These are phyloP conservation scores for Nepenthes gracilis DNA, from an alignment of 148 eudicot species.

Conservation along the genomic window DNA sequence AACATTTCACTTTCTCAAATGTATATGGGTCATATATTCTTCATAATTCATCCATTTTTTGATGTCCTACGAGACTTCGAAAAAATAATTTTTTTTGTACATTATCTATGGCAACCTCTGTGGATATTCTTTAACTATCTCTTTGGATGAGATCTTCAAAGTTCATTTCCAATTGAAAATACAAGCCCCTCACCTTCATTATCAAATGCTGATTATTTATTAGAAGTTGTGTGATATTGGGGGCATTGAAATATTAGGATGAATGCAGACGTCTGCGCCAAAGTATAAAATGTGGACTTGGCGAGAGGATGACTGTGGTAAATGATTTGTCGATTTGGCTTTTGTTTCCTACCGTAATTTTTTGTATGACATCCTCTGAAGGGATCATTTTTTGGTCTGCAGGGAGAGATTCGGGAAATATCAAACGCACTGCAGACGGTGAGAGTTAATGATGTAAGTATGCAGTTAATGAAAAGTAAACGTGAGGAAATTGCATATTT, in stretches of 20 bases:
- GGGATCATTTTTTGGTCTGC: not conserved
- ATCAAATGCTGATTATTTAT: too few relatives aligned
- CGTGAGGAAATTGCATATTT: too few relatives aligned
- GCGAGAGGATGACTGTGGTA: constrained; percentile 76
- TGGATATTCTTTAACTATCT: too few relatives aligned
- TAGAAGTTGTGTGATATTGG: not conserved
- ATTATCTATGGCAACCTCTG: too few relatives aligned
- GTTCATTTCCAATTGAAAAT: too few relatives aligned
- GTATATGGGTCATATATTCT: too few relatives aligned
- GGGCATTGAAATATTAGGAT: constrained; percentile 37
- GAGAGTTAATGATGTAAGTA: constrained; percentile 64
- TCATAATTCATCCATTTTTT: too few relatives aligned
- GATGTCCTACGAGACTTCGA: too few relatives aligned
- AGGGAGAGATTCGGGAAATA: constrained; percentile 84
- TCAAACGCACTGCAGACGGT: constrained; percentile 60
- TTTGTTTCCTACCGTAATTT: constrained; percentile 6
- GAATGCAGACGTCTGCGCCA: constrained; percentile 80
- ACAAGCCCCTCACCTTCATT: too few relatives aligned
- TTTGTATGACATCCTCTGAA: constrained; percentile 7
- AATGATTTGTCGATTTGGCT: constrained; percentile 8
- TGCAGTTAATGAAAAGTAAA: not conserved
- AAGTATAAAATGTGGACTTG: constrained; percentile 81
- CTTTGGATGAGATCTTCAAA: too few relatives aligned
- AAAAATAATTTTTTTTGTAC: too few relatives aligned
- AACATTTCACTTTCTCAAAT: too few relatives aligned